Evolutionary conservation across 2,329 filamentous ascomycete species (phyloP), one percentile per base, ranked within the genome.

Genomic region (Talaromyces sp.): DNA sequence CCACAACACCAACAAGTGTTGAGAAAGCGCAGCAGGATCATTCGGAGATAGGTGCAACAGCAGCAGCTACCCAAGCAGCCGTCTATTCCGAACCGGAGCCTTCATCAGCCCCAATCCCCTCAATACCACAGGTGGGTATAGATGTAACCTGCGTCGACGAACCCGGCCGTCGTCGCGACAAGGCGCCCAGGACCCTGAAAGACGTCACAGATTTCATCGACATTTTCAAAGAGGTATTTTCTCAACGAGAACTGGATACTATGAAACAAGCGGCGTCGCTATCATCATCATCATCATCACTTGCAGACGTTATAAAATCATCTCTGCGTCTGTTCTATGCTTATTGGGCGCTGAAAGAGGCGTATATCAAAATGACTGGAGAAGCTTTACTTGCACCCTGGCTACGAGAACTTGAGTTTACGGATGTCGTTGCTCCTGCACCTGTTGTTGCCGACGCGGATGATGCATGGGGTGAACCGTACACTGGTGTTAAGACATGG

Each of bases 341-440:
- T 0, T 84, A 81, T 65, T 87, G 84, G 80, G 82, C 81, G 63
- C 79, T 84, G 57, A 87, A 87, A 66, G 84, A 87, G 66, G 83
- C 84, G 1, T 87, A 85, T 69, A 82, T 87, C 67, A 87, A 87
- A 72, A 81, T 87, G 66, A 82, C 83, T 4, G 84, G 84, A 6
- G 84, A 87, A 66, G 84, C 83, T 0, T 70, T 87, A 17, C 72
- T 87, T 7, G 84, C 84, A 1, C 74, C 77, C 2, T 87, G 84
- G 84, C 72, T 87, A 35, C 77, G 78, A 57, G 75, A 84, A 43
- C 69, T 87, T 21, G 84, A 87, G 60, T 87, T 87, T 64, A 75
- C 76, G 59, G 76, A 83, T 57, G 84, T 87, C 0, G 72, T 77
- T 51, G 78, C 80, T 2, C 82, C 83, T 8, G 65, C 63, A 2